Percentiles rank a stretch among this genome's conserved stretches.
Conservation (phyloP, 306 rosid genomes). For the Delonix regia region DNA sequence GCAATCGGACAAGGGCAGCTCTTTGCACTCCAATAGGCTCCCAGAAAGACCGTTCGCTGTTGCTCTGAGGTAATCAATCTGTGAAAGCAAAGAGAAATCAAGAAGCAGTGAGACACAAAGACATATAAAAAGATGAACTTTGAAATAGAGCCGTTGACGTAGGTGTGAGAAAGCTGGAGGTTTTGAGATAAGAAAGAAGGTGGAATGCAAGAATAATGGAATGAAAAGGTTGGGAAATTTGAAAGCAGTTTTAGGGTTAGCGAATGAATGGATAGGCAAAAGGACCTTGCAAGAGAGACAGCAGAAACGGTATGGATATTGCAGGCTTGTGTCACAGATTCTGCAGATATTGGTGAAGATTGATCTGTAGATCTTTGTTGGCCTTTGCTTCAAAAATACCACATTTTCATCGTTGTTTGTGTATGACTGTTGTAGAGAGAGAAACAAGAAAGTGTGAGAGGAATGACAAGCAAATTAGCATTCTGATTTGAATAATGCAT, state of each 20-base stretch:
- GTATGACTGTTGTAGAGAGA: constrained; percentile 64
- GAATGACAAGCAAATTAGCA: no score
- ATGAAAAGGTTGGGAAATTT: not conserved
- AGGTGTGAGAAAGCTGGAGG: not conserved
- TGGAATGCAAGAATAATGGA: no score
- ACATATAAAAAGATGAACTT: no score
- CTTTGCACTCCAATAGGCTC: constrained; percentile 64
- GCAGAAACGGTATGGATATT: constrained; percentile 78
- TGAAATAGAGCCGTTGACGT: no score
- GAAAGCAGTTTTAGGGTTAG: not conserved
- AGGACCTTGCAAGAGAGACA: constrained; percentile 91
- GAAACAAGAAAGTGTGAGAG: not conserved
- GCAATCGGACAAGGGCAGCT: constrained; percentile 61
- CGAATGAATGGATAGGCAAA: not conserved
- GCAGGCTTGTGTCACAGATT: constrained; percentile 84
- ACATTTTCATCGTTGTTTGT: constrained; percentile 89
- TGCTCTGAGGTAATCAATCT: constrained; percentile 59
- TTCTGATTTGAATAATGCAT: no score
- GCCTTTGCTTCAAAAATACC: constrained; percentile 80
- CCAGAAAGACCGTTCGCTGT: constrained; percentile 56
- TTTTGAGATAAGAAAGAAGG: not conserved
- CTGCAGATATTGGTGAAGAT: constrained; percentile 75
- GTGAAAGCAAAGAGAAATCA: not conserved
- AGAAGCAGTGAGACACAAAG: no score
- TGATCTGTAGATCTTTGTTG: constrained; percentile 64